phyloP scores from a whole-genome alignment of 2,329 filamentous ascomycete species.

The Neonectria punicea region DNA sequence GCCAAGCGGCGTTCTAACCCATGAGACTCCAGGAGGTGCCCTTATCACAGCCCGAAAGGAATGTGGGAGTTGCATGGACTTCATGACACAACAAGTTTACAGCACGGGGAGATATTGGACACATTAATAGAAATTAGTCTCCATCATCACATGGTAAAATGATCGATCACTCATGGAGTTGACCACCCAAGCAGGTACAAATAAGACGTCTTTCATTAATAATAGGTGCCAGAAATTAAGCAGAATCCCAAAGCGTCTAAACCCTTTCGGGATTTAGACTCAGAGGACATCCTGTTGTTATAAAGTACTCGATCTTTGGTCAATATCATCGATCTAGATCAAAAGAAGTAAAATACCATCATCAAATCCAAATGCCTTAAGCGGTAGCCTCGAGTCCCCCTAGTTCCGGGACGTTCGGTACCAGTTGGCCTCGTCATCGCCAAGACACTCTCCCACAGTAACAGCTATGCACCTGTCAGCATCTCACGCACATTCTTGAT shows the following conservation, averaged over 20 bases:
- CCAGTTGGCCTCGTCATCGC: constrained; percentile 6
- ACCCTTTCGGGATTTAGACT: background rate
- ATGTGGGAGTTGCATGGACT: too few species aligned
- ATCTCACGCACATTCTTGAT: background rate
- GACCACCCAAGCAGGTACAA: background rate
- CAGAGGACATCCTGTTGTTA: background rate
- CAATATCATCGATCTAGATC: background rate
- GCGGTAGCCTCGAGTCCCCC: background rate
- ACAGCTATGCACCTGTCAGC: background rate
- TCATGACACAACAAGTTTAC: too few species aligned
- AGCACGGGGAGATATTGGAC: too few species aligned
- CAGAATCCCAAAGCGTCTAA: background rate
- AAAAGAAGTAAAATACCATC: background rate
- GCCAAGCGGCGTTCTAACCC: background rate
- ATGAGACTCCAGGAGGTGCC: background rate
- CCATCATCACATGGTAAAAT: too few species aligned
- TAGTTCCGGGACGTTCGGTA: constrained; percentile 13
- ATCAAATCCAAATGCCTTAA: background rate
- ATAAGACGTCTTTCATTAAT: background rate
- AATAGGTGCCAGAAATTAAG: background rate
- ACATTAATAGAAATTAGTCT: too few species aligned
- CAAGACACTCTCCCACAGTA: constrained; percentile 19
- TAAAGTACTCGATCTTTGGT: background rate
- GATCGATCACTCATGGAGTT: too few species aligned
- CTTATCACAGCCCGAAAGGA: too few species aligned